A percentile compares a stretch with the other conserved stretches of the same genome.
Conservation (phyloP, 1,284 basidiomycete genomes). For the Irpex sp. region DNA sequence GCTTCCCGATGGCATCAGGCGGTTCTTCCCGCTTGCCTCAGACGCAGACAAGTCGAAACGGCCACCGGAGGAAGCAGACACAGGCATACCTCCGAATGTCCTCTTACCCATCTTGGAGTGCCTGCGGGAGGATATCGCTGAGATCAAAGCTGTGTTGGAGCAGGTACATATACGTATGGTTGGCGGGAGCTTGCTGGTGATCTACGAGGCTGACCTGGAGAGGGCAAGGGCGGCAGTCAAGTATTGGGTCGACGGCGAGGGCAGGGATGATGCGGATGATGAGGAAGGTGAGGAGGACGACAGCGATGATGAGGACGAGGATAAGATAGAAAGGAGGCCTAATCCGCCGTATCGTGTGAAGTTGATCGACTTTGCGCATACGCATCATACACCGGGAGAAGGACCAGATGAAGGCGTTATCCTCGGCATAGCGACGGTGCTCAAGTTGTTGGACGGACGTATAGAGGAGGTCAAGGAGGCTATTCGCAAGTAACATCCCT, state of each 20-base stretch:
- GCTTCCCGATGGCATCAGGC: constrained; percentile 70
- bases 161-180: constrained; percentile 76
- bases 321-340: constrained; percentile 29
- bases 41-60: constrained; percentile 7
- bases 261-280: constrained; percentile 33
- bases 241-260: constrained; percentile 26
- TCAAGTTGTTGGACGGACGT: constrained; percentile 52
- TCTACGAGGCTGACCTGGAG: constrained; percentile 75
- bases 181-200: constrained; percentile 76
- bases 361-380: constrained; percentile 95
- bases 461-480: not conserved
- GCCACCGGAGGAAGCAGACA: constrained; percentile 12
- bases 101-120: constrained; percentile 61
- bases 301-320: constrained; percentile 23
- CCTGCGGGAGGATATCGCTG: constrained; percentile 53
- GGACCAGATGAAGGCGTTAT: constrained; percentile 82
- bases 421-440: constrained; percentile 63
- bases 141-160: constrained; percentile 52
- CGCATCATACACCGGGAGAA: constrained; percentile 61
- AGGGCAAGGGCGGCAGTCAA: constrained; percentile 39
- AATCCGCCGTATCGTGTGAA: constrained; percentile 65
- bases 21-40: constrained; percentile 68
- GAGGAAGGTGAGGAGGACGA: constrained; percentile 22
- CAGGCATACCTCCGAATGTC: constrained; percentile 51
- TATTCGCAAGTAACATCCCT: too few species aligned